phyloP scores from a whole-genome alignment of 2,329 filamentous ascomycete genomes.

The Metarhizium brunneum region DNA sequence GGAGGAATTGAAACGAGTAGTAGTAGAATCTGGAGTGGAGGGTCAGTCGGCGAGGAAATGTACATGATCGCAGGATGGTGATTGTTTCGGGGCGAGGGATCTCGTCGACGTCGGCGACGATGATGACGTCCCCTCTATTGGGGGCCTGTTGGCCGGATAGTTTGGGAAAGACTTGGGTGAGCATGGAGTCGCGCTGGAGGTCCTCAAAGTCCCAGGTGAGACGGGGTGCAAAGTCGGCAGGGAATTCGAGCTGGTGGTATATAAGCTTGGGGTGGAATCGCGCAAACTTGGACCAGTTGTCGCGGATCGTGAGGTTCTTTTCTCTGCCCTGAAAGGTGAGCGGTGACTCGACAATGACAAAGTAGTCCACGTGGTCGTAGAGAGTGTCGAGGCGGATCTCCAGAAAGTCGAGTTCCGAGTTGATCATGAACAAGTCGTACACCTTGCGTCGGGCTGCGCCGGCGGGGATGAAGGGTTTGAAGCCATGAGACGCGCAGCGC shows the following conservation, averaged over 20 bases:
- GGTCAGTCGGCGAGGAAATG: conserved; percentile 42
- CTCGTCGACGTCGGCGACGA: conserved; percentile 54
- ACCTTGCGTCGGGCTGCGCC: conserved; percentile 16
- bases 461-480: not conserved
- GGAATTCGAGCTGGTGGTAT: conserved; percentile 43
- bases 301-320: conserved; percentile 44
- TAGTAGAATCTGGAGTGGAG: conserved; percentile 45
- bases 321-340: conserved; percentile 47
- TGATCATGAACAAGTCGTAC: conserved; percentile 51
- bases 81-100: conserved; percentile 43
- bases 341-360: conserved; percentile 50
- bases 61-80: conserved; percentile 38
- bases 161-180: conserved; percentile 43
- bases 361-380: conserved; percentile 52
- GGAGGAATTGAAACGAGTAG: conserved; percentile 46
- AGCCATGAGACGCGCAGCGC: not conserved
- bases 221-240: conserved; percentile 26
- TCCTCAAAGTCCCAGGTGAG: conserved; percentile 42
- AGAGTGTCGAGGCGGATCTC: conserved; percentile 54
- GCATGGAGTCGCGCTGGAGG: conserved; percentile 46
- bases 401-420: conserved; percentile 55
- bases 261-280: conserved; percentile 52
- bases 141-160: conserved; percentile 34
- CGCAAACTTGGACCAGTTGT: conserved; percentile 42
- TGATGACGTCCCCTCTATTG: conserved; percentile 40